These are phyloP conservation scores for Solanum bulbocastanum DNA, from an alignment of 257 asterid species.

Conservation along the genomic window DNA sequence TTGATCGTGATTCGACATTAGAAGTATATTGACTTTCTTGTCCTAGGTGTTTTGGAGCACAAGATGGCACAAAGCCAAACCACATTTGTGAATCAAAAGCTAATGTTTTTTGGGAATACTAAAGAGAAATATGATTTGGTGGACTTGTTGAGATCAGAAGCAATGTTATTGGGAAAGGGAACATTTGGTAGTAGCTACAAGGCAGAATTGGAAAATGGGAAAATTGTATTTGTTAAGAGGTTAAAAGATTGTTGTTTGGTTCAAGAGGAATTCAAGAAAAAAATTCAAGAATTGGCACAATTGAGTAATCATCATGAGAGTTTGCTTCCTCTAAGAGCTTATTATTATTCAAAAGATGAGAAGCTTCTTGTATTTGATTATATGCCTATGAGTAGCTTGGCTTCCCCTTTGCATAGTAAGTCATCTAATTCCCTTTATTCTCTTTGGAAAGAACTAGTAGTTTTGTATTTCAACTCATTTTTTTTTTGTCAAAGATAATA, in stretches of 20 bases:
- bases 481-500: not conserved
- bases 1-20: not conserved
- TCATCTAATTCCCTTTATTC: not conserved
- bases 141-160: slow-evolving; percentile 9
- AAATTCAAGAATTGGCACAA: slow-evolving; percentile 8
- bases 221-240: slow-evolving; percentile 9
- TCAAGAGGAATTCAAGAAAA: slow-evolving; percentile 7
- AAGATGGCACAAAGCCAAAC: not conserved
- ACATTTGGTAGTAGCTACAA: slow-evolving; percentile 10
- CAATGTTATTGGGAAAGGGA: slow-evolving; percentile 13
- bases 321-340: slow-evolving; percentile 14
- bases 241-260: not conserved
- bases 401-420: slow-evolving; percentile 17
- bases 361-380: slow-evolving; percentile 23
- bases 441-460: not conserved
- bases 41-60: not conserved
- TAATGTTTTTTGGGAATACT: not conserved
- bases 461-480: not conserved
- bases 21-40: not conserved
- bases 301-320: slow-evolving; percentile 14
- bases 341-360: slow-evolving; percentile 1
- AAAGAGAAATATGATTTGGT: not conserved
- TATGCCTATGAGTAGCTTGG: slow-evolving; percentile 5
- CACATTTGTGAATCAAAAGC: not conserved
- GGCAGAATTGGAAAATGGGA: not conserved